Base-by-base conservation (phyloP, 2,329 filamentous ascomycete genomes). In the Fusarium sp. region DNA sequence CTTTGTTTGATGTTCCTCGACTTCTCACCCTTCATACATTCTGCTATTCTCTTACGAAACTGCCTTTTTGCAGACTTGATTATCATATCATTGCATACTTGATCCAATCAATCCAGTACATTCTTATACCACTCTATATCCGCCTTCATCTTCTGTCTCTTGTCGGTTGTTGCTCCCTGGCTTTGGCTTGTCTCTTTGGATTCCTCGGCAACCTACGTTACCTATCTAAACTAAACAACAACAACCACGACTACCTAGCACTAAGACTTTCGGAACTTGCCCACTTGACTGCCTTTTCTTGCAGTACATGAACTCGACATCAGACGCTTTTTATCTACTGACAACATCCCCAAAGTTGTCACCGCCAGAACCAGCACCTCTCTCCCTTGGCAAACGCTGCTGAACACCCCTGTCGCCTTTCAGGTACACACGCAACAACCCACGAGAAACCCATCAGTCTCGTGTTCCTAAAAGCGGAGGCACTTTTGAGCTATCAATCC, bases 401-500 rank as follows among this genome's bases (percentile, higher is more conserved):
- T 28, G 45, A 33, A 50, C 33, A 38, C 28, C 65, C 65, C 53
- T 70, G 52, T 67, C 49, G 7, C 45, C 36, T 40, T 50, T 52
- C 47, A 67, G 66, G 65, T 41, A 69, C 49, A 67, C 53, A 62
- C 57, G 34, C 55, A 69, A 57, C 44, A 52, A 51, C 49, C 50
- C 45, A 65, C 66, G 49, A 70, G 62, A 62, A 69, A 67, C 44
- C 66, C 63, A 63, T 49, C 40, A 46, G 52, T 70, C 62, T 59
- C 65, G 65, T 69, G 55, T 54, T 65, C 46, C 42, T 37, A 67
- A 69, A 69, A 69, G 65, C 60, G 65, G 65, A 68, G 65, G 65
- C 60, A 36, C 46, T 52, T 62, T 18, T 57, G 62, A 67, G 45
- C 56, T 52, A 47, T 54, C 50, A 50, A 60, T 34, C 56, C 44